phyloP scores from a whole-genome alignment of 225 moss, liverwort and hornwort genomes.

The Antitrichia curtipendula region DNA sequence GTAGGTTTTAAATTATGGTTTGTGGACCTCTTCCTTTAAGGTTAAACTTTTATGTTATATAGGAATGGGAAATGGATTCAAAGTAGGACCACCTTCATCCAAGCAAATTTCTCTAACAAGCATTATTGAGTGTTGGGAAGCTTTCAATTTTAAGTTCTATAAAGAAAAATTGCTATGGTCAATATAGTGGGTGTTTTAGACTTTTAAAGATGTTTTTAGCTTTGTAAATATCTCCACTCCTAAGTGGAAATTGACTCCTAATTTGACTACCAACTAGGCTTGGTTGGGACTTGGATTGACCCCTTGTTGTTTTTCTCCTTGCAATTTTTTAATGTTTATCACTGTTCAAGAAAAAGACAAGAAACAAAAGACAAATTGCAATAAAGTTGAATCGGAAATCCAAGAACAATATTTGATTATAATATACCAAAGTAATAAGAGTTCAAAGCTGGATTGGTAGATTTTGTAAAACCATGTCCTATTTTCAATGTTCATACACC shows the following conservation, averaged over 20 bases:
- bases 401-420: neutral
- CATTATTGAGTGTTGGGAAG: too few relatives aligned
- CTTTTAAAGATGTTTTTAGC: neutral
- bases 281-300: rapidly evolving
- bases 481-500: neutral
- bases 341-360: too few relatives aligned
- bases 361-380: too few relatives aligned
- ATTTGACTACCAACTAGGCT: neutral
- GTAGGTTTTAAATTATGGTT: rapidly evolving
- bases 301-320: rapidly evolving
- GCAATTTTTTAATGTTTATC: neutral
- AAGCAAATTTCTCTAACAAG: rapidly evolving
- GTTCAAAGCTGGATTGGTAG: neutral
- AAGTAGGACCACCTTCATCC: neutral
- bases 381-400: neutral
- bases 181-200: too few relatives aligned
- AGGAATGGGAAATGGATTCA: neutral
- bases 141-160: neutral
- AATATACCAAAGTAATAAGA: neutral
- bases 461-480: neutral
- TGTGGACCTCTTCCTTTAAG: rapidly evolving
- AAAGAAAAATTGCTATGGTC: neutral
- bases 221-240: rapidly evolving
- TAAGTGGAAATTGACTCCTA: neutral
- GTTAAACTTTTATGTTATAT: neutral